phyloP scores from a whole-genome alignment of 2,329 filamentous ascomycete species.

The Paracorniculantispora psalliotae region DNA sequence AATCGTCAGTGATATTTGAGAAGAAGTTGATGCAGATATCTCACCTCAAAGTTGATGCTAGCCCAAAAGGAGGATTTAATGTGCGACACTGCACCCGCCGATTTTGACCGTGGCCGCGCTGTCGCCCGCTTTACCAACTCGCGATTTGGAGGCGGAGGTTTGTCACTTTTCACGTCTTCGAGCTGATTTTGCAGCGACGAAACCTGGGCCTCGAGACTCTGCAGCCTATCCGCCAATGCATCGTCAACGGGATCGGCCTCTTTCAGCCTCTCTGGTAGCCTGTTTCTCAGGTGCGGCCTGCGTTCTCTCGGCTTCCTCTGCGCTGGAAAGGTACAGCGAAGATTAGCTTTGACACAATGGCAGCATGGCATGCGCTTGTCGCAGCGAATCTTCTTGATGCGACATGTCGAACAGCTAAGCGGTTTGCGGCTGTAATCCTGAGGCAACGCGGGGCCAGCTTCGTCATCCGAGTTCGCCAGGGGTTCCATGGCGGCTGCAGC shows the following conservation, averaged over 20 bases:
- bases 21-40: neutral
- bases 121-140: neutral
- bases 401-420: constrained; percentile 10
- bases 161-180: neutral
- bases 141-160: neutral
- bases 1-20: neutral
- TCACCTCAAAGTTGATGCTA: constrained; percentile 10
- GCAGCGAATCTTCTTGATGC: constrained; percentile 9
- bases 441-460: neutral
- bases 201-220: constrained; percentile 2
- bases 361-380: constrained; percentile 6
- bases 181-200: neutral
- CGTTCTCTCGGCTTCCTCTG: constrained; percentile 6
- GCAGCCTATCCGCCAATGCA: neutral
- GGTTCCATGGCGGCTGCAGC: neutral
- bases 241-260: neutral
- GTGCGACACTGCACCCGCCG: neutral
- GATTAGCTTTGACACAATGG: constrained; percentile 9
- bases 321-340: constrained; percentile 1
- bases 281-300: neutral
- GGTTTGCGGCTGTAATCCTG: constrained; percentile 1
- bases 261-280: neutral
- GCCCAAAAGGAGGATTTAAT: constrained; percentile 9
- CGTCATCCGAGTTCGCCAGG: neutral
- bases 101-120: neutral